Conservation (phyloP, 495 filamentous ascomycete species). For the Melanomma pulvis-pyrius region DNA sequence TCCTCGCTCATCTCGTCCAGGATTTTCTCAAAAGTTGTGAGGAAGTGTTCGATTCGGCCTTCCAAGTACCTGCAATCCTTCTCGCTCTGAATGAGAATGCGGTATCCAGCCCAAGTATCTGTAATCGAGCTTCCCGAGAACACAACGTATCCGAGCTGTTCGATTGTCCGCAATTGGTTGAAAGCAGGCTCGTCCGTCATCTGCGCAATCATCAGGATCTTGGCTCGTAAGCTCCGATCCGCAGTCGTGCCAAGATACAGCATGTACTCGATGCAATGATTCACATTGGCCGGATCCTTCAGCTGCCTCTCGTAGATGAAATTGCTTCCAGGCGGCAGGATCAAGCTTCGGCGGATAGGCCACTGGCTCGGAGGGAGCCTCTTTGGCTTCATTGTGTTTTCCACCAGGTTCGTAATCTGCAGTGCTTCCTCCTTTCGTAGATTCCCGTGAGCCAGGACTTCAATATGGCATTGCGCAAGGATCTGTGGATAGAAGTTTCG, state of each 20-base stretch:
- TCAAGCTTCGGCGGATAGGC: constrained; percentile 72
- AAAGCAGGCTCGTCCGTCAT: constrained; percentile 91
- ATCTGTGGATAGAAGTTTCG: constrained; percentile 77
- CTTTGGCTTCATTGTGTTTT: constrained; percentile 76
- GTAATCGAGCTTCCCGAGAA: constrained; percentile 74
- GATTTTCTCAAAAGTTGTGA: constrained; percentile 63
- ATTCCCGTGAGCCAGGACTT: constrained; percentile 88
- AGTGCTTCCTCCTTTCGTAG: constrained; percentile 94
- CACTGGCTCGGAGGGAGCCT: constrained; percentile 77
- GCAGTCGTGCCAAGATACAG: constrained; percentile 76
- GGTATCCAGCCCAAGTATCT: constrained; percentile 76
- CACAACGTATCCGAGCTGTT: constrained; percentile 96
- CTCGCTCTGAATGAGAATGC: constrained; percentile 95
- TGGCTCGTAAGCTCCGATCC: constrained; percentile 68
- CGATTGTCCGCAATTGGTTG: constrained; percentile 91
- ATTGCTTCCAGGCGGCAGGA: constrained; percentile 78
- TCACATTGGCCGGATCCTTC: constrained; percentile 90
- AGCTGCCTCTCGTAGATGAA: constrained; percentile 78
- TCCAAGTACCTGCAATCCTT: constrained; percentile 80
- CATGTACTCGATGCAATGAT: constrained; percentile 93
- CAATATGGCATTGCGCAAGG: constrained; percentile 82
- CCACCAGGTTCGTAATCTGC: constrained; percentile 78
- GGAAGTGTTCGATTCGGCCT: constrained; percentile 80
- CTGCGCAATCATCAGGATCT: constrained; percentile 83
- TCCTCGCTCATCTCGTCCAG: constrained; percentile 77